Evolutionary conservation across 1,284 basidiomycete genomes (phyloP), one percentile per base, ranked within the genome.

Genomic region (Golubevia sp.): DNA sequence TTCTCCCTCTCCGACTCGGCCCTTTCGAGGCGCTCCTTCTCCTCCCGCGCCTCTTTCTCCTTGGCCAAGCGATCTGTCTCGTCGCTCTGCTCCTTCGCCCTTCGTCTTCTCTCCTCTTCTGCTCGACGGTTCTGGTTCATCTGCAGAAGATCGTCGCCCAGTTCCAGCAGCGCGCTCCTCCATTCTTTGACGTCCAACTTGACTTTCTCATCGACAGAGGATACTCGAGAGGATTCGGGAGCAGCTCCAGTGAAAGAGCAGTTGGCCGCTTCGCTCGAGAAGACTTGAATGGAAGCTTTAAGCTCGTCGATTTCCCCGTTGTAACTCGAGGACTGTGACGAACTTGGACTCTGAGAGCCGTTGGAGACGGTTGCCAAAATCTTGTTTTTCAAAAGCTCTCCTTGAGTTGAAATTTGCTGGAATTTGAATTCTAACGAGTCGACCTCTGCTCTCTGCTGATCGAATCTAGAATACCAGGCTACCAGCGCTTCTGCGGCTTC

Each of bases 61-160:
- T 69, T 64, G 13, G 30, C 64, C 18, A 2, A 7, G 27, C 20
- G 59, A 20, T 44, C 26, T 52, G 25, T 53, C 5, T 59, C 66
- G 2, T 44, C 58, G 18, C 44, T 51, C 13, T 26, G 48, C 20
- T 20, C 26, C 38, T 58, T 55, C 83, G 82, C 49, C 75, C 73
- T 55, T 75, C 74, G n/a, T n/a, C n/a, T n/a, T n/a, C n/a, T n/a
- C n/a, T n/a, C n/a, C n/a, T n/a, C n/a, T n/a, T n/a, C n/a, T n/a
- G n/a, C n/a, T n/a, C n/a, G n/a, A n/a, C n/a, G n/a, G n/a, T n/a
- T n/a, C n/a, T n/a, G n/a, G n/a, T n/a, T n/a, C n/a, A n/a, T n/a
- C n/a, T n/a, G n/a, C 26, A 75, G 69, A 52, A 72, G 72, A 61
- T 83, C 84, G 49, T 65, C 77, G 59, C 85, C 83, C 53, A 82